These are phyloP conservation scores for Lolium perenne DNA, from an alignment of 176 grass and related monocot genomes.

Conservation along the genomic window DNA sequence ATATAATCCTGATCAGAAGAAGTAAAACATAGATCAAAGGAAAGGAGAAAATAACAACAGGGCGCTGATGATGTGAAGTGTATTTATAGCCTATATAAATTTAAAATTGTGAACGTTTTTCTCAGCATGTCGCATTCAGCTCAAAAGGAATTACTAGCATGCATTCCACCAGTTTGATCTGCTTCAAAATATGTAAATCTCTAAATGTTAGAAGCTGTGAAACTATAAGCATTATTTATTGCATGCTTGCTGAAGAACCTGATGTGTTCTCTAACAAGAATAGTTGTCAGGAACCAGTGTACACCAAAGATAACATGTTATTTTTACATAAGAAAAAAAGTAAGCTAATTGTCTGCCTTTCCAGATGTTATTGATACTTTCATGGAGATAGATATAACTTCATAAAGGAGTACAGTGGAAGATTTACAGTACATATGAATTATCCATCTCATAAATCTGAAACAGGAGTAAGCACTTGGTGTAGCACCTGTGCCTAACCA, in stretches of 20 bases:
- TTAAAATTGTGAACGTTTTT: no score
- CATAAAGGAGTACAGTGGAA: not conserved
- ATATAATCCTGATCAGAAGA: no score
- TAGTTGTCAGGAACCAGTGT: not conserved
- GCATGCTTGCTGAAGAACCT: not conserved
- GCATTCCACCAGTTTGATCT: no score
- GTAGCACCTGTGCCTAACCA: not conserved
- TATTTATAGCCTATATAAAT: no score
- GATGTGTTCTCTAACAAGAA: not conserved
- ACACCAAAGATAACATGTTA: not conserved
- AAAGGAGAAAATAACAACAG: no score
- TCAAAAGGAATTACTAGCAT: no score
- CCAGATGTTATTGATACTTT: not conserved
- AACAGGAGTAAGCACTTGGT: not conserved
- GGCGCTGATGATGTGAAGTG: no score
- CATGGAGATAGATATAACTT: not conserved
- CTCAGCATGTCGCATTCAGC: no score
- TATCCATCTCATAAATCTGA: not conserved
- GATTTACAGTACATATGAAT: not conserved
- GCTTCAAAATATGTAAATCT: no score
- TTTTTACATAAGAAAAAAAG: not conserved
- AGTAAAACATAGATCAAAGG: no score
- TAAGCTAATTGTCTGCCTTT: not conserved
- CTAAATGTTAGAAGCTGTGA: no score
- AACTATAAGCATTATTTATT: no score